Base-by-base conservation (phyloP, 495 filamentous ascomycete species). In the Trichoderma parareesei region DNA sequence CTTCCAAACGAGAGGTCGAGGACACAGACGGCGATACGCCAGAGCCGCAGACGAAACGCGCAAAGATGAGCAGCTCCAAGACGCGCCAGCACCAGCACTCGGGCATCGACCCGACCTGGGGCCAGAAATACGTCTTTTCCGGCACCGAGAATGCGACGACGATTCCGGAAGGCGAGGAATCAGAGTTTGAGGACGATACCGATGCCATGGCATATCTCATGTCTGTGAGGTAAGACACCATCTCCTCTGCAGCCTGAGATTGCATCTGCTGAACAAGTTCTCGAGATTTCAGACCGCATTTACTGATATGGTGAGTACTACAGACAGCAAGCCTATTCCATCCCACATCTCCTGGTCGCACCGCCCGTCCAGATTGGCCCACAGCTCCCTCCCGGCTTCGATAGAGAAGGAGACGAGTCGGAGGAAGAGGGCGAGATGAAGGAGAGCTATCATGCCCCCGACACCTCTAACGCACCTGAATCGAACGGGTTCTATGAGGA, bases 61-160 rank as follows among this genome's bases (percentile, higher is more conserved):
- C 66, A 46, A 68, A 69, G 42, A 67, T 66, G 59, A 67, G 61
- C 55, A 65, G 60, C 40, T 65, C 64, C 60, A 76, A 66, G 61
- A 38, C 64, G 49, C 61, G 63, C 13, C 69, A 73, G 44, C 67
- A 46, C 27, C 65, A 37, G 66, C 60, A 61, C 18, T 37, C 69
- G n/a, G 69, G 67, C 57, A 78, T 85, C 60, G 82, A 93, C 69
- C 82, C 84, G 3, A 80, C 84, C 10, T 92, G 87, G 68, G 90
- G 91, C 57, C 91, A 94, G 70, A 86, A 86, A 66, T 79, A 85
- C 68, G 90, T 85, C 20, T 91, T 96, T 68, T 90, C 91, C 0
- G 87, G 88, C 37, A 76, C 91, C n/a, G 88, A 90, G 49, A 78
- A 79, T 38, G 66, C 57, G 9, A 72, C 75, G 13, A 71, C 69